Evolutionary conservation across 805 yeast genomes (phyloP), one percentile per base, ranked within the genome.

Genomic region (Phaffomyces thermotolerans): DNA sequence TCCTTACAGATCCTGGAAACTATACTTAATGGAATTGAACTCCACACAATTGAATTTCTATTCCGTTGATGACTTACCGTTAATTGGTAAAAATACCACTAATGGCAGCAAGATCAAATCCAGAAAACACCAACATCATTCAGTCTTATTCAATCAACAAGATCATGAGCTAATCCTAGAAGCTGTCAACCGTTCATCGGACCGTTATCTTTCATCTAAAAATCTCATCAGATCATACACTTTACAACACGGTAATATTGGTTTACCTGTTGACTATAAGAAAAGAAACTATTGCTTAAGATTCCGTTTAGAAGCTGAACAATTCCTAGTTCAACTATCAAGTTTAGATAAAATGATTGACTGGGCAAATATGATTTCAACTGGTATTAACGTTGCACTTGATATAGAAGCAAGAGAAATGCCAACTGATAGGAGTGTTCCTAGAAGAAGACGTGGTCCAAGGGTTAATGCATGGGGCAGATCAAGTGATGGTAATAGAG

Each of bases 11-110:
- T 72, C 76, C 10, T 90, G 98, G 98, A 73, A 71, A 52, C 67
- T 73, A 36, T 73, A 73, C 36, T 68, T 84, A 20, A 69, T 87
- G 61, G 95, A 84, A 56, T 67, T 90, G 40, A 88, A 90, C 67
- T 85, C 91, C 17, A 90, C 97, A 2, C 95, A 87, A 64, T 65
- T 90, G 31, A 84, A 84, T 60, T 66, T 90, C 43, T 85, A 84
- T 59, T 54, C 62, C 15, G 66, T 69, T 13, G 75, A 69, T 32
- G 50, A 62, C 15, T 25, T 59, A 5, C 52, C 61, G 1, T 45
- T 63, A 36, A 56, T 65, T 57, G 61, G 46, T 43, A 55, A 18
- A 57, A 57, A 46, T 59, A 20, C 51, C 46, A 44, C 51, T 38
- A 49, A 45, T 47, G 22, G 22, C 5, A 50, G 48, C 39, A 43